phyloP scores from a whole-genome alignment of 495 filamentous ascomycete species.

The Staphylotrichum tortipilum region DNA sequence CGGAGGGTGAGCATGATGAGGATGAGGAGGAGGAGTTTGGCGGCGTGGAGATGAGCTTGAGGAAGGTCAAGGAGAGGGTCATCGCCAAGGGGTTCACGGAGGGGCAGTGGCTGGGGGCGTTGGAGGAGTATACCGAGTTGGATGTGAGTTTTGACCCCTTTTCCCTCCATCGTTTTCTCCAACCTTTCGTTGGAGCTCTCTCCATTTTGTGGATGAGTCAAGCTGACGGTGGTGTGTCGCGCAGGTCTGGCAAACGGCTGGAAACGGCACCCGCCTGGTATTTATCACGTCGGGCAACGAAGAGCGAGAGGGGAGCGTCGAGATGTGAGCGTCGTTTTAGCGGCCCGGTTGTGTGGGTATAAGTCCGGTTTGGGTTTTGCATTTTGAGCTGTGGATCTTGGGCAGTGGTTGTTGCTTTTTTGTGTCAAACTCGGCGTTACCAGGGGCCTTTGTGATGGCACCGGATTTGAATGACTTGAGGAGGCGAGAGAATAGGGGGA shows the following conservation, averaged over 20 bases:
- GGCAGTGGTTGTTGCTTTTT: background rate
- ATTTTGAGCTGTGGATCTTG: background rate
- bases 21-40: conserved; percentile 36
- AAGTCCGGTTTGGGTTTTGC: background rate
- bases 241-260: conserved; percentile 92
- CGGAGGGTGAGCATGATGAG: conserved; percentile 59
- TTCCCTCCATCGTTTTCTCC: background rate
- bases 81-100: conserved; percentile 95
- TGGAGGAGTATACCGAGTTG: conserved; percentile 81
- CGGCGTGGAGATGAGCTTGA: conserved; percentile 72
- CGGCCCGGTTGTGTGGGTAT: background rate
- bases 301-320: conserved; percentile 26
- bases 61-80: conserved; percentile 78
- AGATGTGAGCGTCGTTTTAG: conserved; percentile 12
- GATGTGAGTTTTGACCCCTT: conserved; percentile 58
- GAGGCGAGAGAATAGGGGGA: no score
- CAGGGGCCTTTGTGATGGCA: background rate
- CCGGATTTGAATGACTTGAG: background rate
- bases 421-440: background rate
- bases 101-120: conserved; percentile 74
- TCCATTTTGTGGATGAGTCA: conserved; percentile 11
- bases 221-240: background rate
- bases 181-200: background rate
- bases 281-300: conserved; percentile 49
- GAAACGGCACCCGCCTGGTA: conserved; percentile 74